A percentile compares a stretch with the other conserved stretches of the same genome.
Conservation (phyloP, 257 asterid genomes). For the Salvia hispanica region DNA sequence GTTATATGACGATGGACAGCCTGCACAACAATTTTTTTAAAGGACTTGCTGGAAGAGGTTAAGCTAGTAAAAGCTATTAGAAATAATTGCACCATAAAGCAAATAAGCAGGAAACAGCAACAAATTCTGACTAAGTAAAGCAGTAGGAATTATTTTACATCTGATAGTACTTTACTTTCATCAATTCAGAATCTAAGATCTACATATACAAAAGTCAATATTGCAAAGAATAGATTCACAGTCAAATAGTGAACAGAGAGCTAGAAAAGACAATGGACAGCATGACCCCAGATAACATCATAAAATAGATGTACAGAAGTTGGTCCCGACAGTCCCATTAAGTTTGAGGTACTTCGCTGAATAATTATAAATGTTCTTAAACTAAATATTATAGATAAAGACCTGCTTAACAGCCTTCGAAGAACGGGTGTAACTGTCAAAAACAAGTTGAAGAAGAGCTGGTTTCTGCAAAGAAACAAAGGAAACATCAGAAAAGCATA, state of each 20-base stretch:
- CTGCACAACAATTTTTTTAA: constrained; percentile 43
- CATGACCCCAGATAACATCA: constrained; percentile 13
- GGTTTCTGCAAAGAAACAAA: constrained; percentile 67
- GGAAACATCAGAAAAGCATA: constrained; percentile 31
- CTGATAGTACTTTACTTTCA: constrained; percentile 10
- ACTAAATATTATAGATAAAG: constrained; percentile 30
- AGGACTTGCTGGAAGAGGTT: constrained; percentile 18
- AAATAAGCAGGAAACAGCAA: constrained; percentile 7
- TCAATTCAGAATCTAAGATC: neutral
- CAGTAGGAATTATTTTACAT: neutral
- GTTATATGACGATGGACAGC: constrained; percentile 93
- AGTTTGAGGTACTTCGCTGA: neutral
- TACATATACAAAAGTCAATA: neutral
- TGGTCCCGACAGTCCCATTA: neutral
- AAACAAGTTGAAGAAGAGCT: constrained; percentile 74
- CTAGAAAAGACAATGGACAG: neutral
- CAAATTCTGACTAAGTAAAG: constrained; percentile 23
- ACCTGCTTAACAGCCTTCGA: constrained; percentile 94
- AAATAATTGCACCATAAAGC: constrained; percentile 13
- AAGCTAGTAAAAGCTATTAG: constrained; percentile 19
- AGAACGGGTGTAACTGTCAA: constrained; percentile 63
- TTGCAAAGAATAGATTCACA: constrained; percentile 12
- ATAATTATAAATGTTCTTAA: constrained; percentile 17
- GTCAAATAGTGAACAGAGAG: constrained; percentile 6
- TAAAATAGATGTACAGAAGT: constrained; percentile 1